Evolutionary conservation across 2,329 filamentous ascomycete genomes (phyloP), one percentile per base, ranked within the genome.

Genomic region (Penicillium glabrum): DNA sequence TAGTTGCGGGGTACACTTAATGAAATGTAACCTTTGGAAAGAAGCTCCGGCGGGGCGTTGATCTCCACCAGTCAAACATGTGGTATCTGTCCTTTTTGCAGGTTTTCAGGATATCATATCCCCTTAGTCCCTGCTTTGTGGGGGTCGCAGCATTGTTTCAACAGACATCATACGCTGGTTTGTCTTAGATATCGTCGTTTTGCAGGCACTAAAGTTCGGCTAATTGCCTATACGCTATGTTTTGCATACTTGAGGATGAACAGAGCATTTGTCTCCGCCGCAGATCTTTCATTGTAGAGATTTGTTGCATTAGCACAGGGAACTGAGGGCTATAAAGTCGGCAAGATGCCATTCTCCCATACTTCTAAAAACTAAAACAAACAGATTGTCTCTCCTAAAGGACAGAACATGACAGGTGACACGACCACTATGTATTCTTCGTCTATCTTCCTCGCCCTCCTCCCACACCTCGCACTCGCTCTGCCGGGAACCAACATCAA

Each of bases 391-490:
- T 37, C 3, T 8, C 7, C 23, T 3, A 5, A 23, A 14, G 2
- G 3, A 29, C 19, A 14, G 29, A 16, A 33, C 14, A 14, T 16
- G 13, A 33, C 16, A 33, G 16, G 31, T 33, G 31, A 33, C 31
- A 14, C 31, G 3, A 33, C 3, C 5, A 33, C 13, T 33, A 58
- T 51, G 56, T 24, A 46, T 51, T 41, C 39, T 26, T 37, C 51
- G 35, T 37, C 37, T 16, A 26, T 58, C 16, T 19, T 58, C 7
- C 44, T 61, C 16, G 26, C 47, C 11, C 13, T 26, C 10, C 48
- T 61, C 6, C 53, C 56, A n/a, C 27, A n/a, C 31, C 27, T 55
- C n/a, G 45, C 45, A 29, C 49, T 27, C 6, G 56, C 56, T 29
- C 10, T 59, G 14, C 53, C 56, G 29, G n/a, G 41, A 11, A 21